Evolutionary conservation across 371 early-diverging fungal species (phyloP), one percentile per base, ranked within the genome.

Genomic region (Mucor indicus): DNA sequence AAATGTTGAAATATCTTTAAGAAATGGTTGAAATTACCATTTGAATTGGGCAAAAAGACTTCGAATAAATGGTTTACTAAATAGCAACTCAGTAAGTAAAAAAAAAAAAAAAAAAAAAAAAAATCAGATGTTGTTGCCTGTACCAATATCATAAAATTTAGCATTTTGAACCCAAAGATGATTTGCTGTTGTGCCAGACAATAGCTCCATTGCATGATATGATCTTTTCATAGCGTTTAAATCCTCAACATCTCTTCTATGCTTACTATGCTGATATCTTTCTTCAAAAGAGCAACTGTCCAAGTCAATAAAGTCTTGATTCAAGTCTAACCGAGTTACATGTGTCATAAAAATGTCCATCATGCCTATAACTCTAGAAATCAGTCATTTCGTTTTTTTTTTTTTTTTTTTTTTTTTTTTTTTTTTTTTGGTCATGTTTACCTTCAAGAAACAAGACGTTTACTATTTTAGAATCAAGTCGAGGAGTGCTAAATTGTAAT

Each of bases 291-390:
- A 39, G 24, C 48, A 38, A 9, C 32, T 12, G 9, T 31, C 37
- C n/a, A 49, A 25, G 32, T 53, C 39, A 16, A 55, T 35, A 12
- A 4, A 23, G 12, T 4, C 36, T 40, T 44, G 21, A 1, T 16
- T 38, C 10, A 8, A 42, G 13, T 67, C 43, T 6, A 66, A 37
- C 7, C 68, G 59, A 20, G 64, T 56, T 24, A 74, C 48, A 53
- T 74, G 71, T 2, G 68, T 47, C 68, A 74, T 70, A 23, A 70
- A 60, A 1, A 74, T 60, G 41, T 74, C 71, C 68, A 74, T 74
- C 60, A 74, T 67, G 20, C 75, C 75, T 69, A 32, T 29, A 20
- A 30, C 5, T 20, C 11, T 21, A 29, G 12, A 6, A 29, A 29
- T 6, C 6, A 29, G 30, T 29, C 12, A 12, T 6, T 29, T 29